Evolutionary conservation across 2,329 filamentous ascomycete species (phyloP).

Genomic region (Sporothrix mexicana): DNA sequence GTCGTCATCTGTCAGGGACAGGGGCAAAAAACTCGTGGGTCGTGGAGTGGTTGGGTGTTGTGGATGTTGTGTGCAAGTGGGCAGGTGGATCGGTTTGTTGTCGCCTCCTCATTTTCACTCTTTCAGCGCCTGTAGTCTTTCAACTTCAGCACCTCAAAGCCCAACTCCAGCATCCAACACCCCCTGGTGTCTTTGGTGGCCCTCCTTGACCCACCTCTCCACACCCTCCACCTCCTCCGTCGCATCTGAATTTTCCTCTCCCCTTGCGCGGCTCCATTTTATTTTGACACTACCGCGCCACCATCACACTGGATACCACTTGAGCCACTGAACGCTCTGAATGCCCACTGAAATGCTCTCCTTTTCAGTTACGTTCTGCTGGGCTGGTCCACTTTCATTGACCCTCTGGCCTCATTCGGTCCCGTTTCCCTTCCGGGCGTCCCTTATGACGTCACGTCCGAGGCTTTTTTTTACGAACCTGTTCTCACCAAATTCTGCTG

Average conservation of each 20-base stretch:
- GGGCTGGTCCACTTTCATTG: not conserved
- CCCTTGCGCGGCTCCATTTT: not conserved
- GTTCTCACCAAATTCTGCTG: not conserved
- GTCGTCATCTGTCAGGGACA: constrained; percentile 23
- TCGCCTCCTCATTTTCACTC: not conserved
- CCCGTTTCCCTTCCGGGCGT: not conserved
- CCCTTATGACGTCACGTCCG: constrained; percentile 15
- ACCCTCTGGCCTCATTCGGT: too few species aligned
- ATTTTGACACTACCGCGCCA: not conserved
- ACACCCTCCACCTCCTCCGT: constrained; percentile 5
- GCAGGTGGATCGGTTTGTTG: not conserved
- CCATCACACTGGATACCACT: too few species aligned
- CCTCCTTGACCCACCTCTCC: not conserved
- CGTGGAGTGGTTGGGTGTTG: not conserved
- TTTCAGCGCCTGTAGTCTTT: not conserved
- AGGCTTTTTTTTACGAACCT: not conserved
- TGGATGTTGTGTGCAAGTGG: not conserved
- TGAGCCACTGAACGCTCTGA: too few species aligned
- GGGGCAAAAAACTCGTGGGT: not conserved
- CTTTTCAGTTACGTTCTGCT: not conserved
- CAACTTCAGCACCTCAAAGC: not conserved
- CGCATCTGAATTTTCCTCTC: constrained; percentile 22
- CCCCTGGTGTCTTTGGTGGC: not conserved
- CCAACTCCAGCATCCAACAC: not conserved
- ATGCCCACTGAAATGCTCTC: not conserved